Conservation (phyloP, 331 rosid genomes). For the Quercus tomentella region DNA sequence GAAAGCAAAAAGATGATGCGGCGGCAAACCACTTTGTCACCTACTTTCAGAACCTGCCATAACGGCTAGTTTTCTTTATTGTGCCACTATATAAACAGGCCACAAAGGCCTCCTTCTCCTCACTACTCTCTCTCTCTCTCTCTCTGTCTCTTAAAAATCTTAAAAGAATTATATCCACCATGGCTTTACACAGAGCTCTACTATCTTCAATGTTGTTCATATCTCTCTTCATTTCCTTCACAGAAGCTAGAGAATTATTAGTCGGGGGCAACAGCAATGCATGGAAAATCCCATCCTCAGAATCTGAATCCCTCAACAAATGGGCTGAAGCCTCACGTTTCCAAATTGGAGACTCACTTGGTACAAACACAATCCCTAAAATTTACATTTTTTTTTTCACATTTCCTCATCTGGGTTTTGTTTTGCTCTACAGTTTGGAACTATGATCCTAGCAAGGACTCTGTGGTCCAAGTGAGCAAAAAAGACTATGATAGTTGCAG, state of each 20-base stretch:
- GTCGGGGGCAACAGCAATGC: background rate
- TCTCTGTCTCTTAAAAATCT: background rate
- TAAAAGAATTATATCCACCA: background rate
- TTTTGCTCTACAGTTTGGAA: background rate
- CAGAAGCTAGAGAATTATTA: background rate
- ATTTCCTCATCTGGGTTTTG: background rate
- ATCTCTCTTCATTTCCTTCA: background rate
- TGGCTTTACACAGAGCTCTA: background rate
- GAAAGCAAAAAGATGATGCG: background rate
- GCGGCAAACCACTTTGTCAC: background rate
- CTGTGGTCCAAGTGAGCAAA: background rate
- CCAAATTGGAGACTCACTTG: background rate
- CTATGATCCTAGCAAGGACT: background rate
- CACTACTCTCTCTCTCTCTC: background rate
- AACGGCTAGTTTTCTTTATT: background rate
- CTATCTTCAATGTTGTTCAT: background rate
- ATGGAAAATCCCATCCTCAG: background rate
- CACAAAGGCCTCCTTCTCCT: background rate
- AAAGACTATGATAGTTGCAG: background rate
- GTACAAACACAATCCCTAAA: background rate
- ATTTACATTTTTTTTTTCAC: background rate
- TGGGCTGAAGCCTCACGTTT: conserved; percentile 2
- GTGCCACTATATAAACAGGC: background rate
- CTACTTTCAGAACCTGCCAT: background rate
- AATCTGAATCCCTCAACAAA: background rate